Evolutionary conservation across 2,329 filamentous ascomycete genomes (phyloP).

Genomic region (Aspergillus brunneoviolaceus): DNA sequence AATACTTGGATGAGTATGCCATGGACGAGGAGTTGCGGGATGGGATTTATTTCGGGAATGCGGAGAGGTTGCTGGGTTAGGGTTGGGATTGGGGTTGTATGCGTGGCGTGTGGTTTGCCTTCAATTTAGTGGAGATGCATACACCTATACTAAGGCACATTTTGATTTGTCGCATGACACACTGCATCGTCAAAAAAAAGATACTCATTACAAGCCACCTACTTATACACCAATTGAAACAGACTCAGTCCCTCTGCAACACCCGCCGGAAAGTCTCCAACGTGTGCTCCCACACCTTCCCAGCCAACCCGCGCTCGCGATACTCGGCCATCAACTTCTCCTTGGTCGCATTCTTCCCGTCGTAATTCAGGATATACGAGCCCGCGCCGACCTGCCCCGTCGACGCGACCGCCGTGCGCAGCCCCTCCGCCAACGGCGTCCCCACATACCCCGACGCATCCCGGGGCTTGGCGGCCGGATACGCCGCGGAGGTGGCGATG

Average conservation of each 20-base stretch:
- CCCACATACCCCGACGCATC: slow-evolving; percentile 7
- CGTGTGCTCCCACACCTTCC: slow-evolving; percentile 36
- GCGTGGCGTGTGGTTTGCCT: too few relatives aligned
- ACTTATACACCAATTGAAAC: background rate
- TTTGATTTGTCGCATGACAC: too few relatives aligned
- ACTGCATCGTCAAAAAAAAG: background rate
- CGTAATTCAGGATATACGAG: slow-evolving; percentile 29
- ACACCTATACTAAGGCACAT: too few relatives aligned
- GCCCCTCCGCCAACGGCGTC: slow-evolving; percentile 17
- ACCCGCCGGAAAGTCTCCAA: slow-evolving; percentile 22
- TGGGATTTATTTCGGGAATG: slow-evolving; percentile 2
- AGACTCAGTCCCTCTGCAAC: background rate
- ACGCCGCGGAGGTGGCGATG: slow-evolving; percentile 39
- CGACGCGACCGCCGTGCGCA: slow-evolving; percentile 19
- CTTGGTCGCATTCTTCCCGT: slow-evolving; percentile 20
- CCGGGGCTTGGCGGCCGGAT: slow-evolving; percentile 16
- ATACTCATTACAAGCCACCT: background rate
- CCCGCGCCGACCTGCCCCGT: slow-evolving; percentile 32
- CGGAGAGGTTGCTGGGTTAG: background rate
- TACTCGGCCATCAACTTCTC: slow-evolving; percentile 27
- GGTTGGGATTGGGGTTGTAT: too few relatives aligned
- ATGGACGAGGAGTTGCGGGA: slow-evolving; percentile 3
- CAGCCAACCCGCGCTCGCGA: slow-evolving; percentile 26
- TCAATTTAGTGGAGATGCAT: too few relatives aligned
- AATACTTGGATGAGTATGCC: background rate